These are phyloP conservation scores for Alternaria incomplexa DNA, from an alignment of 2,329 filamentous ascomycete genomes.

Conservation along the genomic window DNA sequence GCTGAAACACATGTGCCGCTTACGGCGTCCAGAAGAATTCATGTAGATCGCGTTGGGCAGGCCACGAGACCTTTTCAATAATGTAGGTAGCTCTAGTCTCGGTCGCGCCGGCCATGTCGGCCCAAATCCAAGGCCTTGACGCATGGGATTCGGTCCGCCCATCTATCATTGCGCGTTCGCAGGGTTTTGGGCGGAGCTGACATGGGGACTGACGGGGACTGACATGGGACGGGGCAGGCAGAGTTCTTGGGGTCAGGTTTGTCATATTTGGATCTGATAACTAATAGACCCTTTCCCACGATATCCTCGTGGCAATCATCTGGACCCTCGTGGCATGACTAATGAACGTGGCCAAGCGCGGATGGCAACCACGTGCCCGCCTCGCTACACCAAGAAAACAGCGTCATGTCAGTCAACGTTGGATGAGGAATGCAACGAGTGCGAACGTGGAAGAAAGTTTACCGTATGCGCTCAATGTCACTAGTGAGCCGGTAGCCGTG, in stretches of 20 bases:
- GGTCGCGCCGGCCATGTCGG: neutral
- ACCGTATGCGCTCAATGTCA: neutral
- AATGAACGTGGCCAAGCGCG: neutral
- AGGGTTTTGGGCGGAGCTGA: neutral
- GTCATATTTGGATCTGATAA: neutral
- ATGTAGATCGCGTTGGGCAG: slow-evolving; percentile 18
- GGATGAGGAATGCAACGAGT: neutral
- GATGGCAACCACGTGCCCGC: neutral
- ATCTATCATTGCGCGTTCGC: neutral
- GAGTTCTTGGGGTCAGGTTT: neutral
- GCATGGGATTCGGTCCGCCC: neutral
- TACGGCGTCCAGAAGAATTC: slow-evolving; percentile 13
- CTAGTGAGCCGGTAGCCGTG: neutral
- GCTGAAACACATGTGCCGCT: slow-evolving; percentile 30
- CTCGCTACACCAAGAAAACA: neutral
- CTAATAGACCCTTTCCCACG: neutral
- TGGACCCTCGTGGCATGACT: neutral
- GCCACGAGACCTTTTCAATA: slow-evolving; percentile 26
- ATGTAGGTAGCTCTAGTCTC: neutral
- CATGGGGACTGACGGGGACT: neutral
- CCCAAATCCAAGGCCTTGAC: neutral
- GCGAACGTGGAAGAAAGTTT: neutral
- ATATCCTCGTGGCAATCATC: neutral
- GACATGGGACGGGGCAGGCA: neutral
- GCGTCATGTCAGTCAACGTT: neutral